Conservation (phyloP, 2,329 filamentous ascomycete species). For the Alternaria infectoria region DNA sequence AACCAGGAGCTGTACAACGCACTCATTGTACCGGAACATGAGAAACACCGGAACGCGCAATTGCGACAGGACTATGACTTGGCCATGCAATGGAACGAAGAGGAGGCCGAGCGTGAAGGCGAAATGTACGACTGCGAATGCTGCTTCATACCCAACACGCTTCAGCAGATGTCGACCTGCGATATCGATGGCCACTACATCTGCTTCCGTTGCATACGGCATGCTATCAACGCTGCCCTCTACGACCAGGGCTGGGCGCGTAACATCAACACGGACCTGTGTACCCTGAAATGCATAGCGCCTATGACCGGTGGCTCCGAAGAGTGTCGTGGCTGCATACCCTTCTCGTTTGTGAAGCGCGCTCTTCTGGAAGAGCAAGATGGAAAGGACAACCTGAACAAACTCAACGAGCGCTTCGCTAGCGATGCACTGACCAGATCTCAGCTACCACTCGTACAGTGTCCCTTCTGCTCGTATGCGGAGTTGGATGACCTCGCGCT, state of each 20-base stretch:
- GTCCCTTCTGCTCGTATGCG: constrained; percentile 90
- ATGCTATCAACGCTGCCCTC: constrained; percentile 82
- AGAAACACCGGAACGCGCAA: constrained; percentile 48
- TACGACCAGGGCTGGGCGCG: constrained; percentile 93
- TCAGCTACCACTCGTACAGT: constrained; percentile 76
- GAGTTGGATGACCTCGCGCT: constrained; percentile 70
- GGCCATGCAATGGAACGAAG: constrained; percentile 56
- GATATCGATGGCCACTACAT: constrained; percentile 72
- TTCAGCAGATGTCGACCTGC: constrained; percentile 79
- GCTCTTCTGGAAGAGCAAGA: constrained; percentile 74
- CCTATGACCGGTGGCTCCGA: constrained; percentile 61
- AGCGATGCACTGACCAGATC: constrained; percentile 77
- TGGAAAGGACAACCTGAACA: constrained; percentile 73
- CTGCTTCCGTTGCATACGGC: constrained; percentile 82
- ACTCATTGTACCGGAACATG: constrained; percentile 52
- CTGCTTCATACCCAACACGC: constrained; percentile 73
- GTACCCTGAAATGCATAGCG: constrained; percentile 83
- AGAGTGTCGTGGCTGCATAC: constrained; percentile 75
- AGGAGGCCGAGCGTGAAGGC: constrained; percentile 54
- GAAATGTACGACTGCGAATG: constrained; percentile 74
- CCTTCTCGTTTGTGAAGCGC: constrained; percentile 70
- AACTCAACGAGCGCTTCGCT: constrained; percentile 79
- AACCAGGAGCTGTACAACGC: constrained; percentile 57
- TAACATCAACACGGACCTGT: constrained; percentile 74
- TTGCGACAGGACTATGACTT: constrained; percentile 48